Conservation (phyloP, 164 flowering plant genomes). For the Liriodendron chinense region DNA sequence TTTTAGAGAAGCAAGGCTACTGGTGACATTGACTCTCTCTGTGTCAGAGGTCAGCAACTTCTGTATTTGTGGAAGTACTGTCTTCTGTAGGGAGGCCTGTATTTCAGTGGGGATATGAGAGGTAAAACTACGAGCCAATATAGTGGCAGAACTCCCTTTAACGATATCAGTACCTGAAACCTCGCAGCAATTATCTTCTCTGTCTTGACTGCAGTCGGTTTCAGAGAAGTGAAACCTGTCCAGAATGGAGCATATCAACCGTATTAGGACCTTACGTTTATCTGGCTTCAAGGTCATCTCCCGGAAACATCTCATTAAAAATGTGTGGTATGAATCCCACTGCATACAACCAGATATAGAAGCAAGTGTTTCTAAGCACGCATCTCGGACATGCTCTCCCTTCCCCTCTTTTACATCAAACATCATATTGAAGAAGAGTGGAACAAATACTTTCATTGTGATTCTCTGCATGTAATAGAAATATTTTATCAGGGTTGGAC, state of each 20-base stretch:
- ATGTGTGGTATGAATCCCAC: slow-evolving; percentile 66
- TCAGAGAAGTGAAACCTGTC: slow-evolving; percentile 69
- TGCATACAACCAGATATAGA: slow-evolving; percentile 67
- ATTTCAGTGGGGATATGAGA: slow-evolving; percentile 26
- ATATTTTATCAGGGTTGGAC: slow-evolving; percentile 6
- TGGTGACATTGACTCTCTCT: slow-evolving; percentile 63
- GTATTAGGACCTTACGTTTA: slow-evolving; percentile 58
- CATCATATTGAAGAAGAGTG: slow-evolving; percentile 80
- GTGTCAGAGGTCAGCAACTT: slow-evolving; percentile 59
- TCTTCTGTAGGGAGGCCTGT: slow-evolving; percentile 51
- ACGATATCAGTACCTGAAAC: slow-evolving; percentile 8
- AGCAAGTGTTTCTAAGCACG: slow-evolving; percentile 78
- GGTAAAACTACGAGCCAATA: not conserved
- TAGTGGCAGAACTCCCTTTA: slow-evolving; percentile 13
- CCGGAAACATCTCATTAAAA: slow-evolving; percentile 64
- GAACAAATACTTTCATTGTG: slow-evolving; percentile 58
- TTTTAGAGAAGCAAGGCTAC: slow-evolving; percentile 68
- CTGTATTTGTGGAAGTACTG: slow-evolving; percentile 66
- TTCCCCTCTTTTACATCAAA: slow-evolving; percentile 65
- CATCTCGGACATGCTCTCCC: slow-evolving; percentile 67
- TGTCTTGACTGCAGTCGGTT: slow-evolving; percentile 9
- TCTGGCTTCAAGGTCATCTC: slow-evolving; percentile 58
- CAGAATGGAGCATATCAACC: slow-evolving; percentile 69
- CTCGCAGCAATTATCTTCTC: slow-evolving; percentile 14
- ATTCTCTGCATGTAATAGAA: slow-evolving; percentile 40